These are phyloP conservation scores for Gnomoniopsis sp. DNA, from an alignment of 2,329 filamentous ascomycete genomes.

Conservation along the genomic window DNA sequence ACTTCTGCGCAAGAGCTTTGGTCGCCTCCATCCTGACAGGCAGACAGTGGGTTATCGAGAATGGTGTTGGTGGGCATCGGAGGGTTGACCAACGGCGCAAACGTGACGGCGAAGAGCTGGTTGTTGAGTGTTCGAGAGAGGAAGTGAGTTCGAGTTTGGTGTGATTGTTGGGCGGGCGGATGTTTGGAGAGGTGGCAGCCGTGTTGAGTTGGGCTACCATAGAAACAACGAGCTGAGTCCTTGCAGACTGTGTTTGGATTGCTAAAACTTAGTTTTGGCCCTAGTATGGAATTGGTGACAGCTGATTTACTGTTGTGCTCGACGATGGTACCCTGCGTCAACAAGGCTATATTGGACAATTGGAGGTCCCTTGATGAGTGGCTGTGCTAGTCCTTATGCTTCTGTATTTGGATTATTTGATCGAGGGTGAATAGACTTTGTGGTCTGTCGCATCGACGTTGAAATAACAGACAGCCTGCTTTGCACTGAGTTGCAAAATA, in stretches of 20 bases:
- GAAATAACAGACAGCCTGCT: too few species aligned
- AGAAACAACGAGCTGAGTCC: background rate
- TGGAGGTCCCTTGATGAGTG: too few species aligned
- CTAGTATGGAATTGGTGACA: background rate
- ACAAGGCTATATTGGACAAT: too few species aligned
- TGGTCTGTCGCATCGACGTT: too few species aligned
- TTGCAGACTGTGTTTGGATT: background rate
- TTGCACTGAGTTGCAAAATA: too few species aligned
- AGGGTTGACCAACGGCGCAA: background rate
- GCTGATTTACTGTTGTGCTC: background rate
- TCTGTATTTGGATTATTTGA: too few species aligned
- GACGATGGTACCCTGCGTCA: background rate
- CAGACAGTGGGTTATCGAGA: conserved; percentile 4
- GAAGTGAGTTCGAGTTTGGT: background rate
- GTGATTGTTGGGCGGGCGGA: background rate
- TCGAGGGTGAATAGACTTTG: too few species aligned
- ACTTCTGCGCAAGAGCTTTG: conserved; percentile 16
- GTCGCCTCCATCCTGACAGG: conserved; percentile 17
- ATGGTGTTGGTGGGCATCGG: conserved; percentile 12
- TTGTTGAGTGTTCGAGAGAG: background rate
- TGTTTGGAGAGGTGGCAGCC: background rate
- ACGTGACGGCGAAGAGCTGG: background rate
- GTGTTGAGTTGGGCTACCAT: background rate
- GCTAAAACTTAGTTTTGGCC: background rate
- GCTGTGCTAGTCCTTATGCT: too few species aligned